These are phyloP conservation scores for Dorcoceras hygrometricum DNA, from an alignment of 257 asterid genomes.

Conservation along the genomic window DNA sequence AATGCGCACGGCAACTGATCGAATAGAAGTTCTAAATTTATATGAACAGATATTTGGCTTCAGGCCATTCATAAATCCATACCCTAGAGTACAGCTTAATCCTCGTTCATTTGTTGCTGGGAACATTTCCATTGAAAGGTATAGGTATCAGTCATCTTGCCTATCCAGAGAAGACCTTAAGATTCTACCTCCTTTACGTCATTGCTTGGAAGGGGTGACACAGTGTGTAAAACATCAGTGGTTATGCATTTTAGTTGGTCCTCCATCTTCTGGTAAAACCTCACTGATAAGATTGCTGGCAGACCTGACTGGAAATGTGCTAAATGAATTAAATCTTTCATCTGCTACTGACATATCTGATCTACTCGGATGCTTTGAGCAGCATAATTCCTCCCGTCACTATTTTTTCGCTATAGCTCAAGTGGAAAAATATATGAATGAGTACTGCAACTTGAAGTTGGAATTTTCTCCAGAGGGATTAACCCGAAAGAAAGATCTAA, in stretches of 20 bases:
- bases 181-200: constrained; percentile 66
- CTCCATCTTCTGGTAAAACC: constrained; percentile 89
- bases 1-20: constrained; percentile 85
- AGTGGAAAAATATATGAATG: constrained; percentile 70
- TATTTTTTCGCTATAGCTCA: constrained; percentile 57
- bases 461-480: constrained; percentile 49
- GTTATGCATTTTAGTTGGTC: constrained; percentile 94
- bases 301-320: constrained; percentile 78
- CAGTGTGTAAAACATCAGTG: constrained; percentile 79
- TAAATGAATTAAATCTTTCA: constrained; percentile 87
- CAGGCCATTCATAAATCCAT: constrained; percentile 55
- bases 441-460: constrained; percentile 61
- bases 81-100: constrained; percentile 67
- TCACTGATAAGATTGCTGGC: constrained; percentile 75
- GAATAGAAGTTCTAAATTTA: constrained; percentile 63
- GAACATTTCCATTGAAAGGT: constrained; percentile 55
- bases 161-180: constrained; percentile 47
- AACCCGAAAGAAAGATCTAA: constrained; percentile 43
- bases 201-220: constrained; percentile 65
- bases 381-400: constrained; percentile 73
- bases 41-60: constrained; percentile 62
- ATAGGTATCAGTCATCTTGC: constrained; percentile 44
- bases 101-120: constrained; percentile 55
- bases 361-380: constrained; percentile 97
- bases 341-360: constrained; percentile 95